Evolutionary conservation across 768 basidiomycete species (phyloP), one percentile per base, ranked within the genome.

Genomic region (Xerocomellus chrysenteron): DNA sequence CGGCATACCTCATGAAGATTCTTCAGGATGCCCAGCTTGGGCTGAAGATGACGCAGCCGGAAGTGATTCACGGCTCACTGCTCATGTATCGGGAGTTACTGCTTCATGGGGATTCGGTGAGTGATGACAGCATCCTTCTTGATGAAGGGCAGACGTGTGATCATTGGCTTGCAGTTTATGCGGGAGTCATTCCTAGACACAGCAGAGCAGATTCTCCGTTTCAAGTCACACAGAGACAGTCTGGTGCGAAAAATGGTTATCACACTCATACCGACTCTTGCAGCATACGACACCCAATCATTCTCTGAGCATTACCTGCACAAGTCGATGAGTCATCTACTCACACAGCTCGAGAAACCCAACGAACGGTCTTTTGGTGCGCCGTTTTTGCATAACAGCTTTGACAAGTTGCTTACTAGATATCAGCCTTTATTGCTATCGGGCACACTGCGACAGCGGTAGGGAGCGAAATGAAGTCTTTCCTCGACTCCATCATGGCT

Each of bases 181-280:
- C 84, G 82, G 60, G 91, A 94, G 65, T 85, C 82, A 48, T 98
- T 92, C 68, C 71, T 89, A 44, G 88, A 90, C 61, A 88, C 92
- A 8, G 92, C 92, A 56, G 95, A 98, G 52, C 86, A 91, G 61
- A 92, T 98, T 46, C 78, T 98, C 30, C 83, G 85, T 37, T 97
- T 95, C 78, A 88, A 87, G 70, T 82, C 88, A 10, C 90, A 93
- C 69, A 82, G 92, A 60, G 97, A 99, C 64, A 76, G 83, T 19
- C 83, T 93, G 39, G 89, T 99, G 56, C 86, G 94, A 43, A 90
- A 92, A 72, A 94, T 93, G 77, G 95, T 98, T 57, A 94, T 98
- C 66, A 90, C 91, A 9, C 85, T 99, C 67, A 94, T 99, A 44
- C 96, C 97, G 1, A 91, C 92, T 5, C 83, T 98, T 59, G 96